phyloP scores from a whole-genome alignment of 2,329 filamentous ascomycete genomes.

The Capronia coronata region DNA sequence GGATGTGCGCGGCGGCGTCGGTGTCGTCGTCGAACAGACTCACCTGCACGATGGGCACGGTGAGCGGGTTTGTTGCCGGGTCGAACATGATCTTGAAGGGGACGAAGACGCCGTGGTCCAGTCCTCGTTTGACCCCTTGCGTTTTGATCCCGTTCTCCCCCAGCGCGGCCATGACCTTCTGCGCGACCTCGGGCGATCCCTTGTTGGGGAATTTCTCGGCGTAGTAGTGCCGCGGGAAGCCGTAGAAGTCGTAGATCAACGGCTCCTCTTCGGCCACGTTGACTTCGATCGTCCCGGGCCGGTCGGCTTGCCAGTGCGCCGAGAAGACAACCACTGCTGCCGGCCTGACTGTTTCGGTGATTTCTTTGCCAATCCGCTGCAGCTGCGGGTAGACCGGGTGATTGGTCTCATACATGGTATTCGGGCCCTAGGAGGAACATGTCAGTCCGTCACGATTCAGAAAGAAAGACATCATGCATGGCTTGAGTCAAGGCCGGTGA shows the following conservation, averaged over 20 bases:
- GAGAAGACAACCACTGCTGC: slow-evolving; percentile 70
- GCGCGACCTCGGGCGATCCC: slow-evolving; percentile 55
- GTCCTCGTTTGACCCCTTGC: slow-evolving; percentile 54
- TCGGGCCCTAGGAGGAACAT: slow-evolving; percentile 38
- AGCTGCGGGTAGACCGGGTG: slow-evolving; percentile 63
- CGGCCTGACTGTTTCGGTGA: slow-evolving; percentile 63
- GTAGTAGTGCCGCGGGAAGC: slow-evolving; percentile 65
- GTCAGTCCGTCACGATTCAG: too few species aligned
- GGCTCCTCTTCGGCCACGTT: slow-evolving; percentile 60
- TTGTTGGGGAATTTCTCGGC: slow-evolving; percentile 59
- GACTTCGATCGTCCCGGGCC: slow-evolving; percentile 52
- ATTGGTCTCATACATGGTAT: slow-evolving; percentile 60
- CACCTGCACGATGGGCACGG: slow-evolving; percentile 65
- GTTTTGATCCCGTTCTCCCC: slow-evolving; percentile 53
- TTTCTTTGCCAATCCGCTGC: slow-evolving; percentile 60
- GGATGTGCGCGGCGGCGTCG: slow-evolving; percentile 59
- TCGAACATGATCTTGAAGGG: slow-evolving; percentile 58
- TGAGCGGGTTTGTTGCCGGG: slow-evolving; percentile 55
- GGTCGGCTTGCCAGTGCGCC: slow-evolving; percentile 63
- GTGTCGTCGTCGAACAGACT: slow-evolving; percentile 58
- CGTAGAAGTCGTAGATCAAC: slow-evolving; percentile 69
- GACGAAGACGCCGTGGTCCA: slow-evolving; percentile 71
- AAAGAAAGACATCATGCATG: too few species aligned
- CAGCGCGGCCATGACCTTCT: slow-evolving; percentile 52
- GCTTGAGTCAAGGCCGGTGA: too few species aligned